Percentiles rank a stretch among this genome's conserved stretches.
These are phyloP conservation scores for Primulina eburnea DNA, from an alignment of 257 asterid species.

Conservation along the genomic window DNA sequence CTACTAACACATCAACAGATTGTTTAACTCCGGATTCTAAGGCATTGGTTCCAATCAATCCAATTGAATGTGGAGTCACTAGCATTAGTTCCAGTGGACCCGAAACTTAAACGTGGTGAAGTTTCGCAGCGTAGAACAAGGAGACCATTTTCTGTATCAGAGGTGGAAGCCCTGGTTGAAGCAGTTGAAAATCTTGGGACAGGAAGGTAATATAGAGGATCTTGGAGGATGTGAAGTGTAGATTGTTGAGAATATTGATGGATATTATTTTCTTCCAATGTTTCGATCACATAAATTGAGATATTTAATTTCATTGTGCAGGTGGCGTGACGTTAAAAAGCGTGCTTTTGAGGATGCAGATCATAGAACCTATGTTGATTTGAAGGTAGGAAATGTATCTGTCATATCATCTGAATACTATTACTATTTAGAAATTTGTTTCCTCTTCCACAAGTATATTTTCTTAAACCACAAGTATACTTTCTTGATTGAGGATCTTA, in stretches of 20 bases:
- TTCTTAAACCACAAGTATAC: too few relatives aligned
- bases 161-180: constrained; percentile 95
- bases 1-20: constrained; percentile 32
- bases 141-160: constrained; percentile 91
- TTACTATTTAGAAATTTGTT: background rate
- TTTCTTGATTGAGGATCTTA: background rate
- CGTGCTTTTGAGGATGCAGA: constrained; percentile 86
- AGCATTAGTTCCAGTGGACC: constrained; percentile 53
- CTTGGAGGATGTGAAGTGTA: background rate
- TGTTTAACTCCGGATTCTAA: constrained; percentile 41
- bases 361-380: constrained; percentile 94
- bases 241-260: background rate
- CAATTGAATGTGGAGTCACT: constrained; percentile 48
- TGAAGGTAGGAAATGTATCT: constrained; percentile 56
- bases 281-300: background rate
- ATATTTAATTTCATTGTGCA: constrained; percentile 28
- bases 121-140: constrained; percentile 81
- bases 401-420: background rate
- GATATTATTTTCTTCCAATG: background rate
- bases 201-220: constrained; percentile 59
- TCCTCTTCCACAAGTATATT: background rate
- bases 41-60: constrained; percentile 55
- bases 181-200: constrained; percentile 94
- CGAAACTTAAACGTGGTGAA: constrained; percentile 60
- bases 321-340: constrained; percentile 98